phyloP scores from a whole-genome alignment of 768 basidiomycete species.

The Amylocystis lapponica region DNA sequence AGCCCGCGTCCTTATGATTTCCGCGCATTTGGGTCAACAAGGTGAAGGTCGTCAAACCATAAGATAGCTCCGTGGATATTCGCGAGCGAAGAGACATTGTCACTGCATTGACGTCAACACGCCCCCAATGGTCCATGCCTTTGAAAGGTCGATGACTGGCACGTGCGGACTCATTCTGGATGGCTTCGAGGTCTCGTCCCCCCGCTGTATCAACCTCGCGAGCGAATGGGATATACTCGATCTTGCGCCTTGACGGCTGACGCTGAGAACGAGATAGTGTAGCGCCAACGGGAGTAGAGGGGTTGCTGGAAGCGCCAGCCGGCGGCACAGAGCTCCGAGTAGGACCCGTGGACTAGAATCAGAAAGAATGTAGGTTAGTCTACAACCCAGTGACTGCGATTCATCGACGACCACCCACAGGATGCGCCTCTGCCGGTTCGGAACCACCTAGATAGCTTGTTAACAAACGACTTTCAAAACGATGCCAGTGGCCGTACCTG shows the following conservation, averaged over 20 bases:
- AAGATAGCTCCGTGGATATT: conserved; percentile 78
- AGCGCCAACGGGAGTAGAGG: conserved; percentile 3
- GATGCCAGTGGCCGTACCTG: conserved; percentile 46
- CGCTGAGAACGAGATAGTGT: no score
- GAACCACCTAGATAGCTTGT: conserved; percentile 13
- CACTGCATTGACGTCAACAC: conserved; percentile 86
- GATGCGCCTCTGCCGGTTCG: conserved; percentile 23
- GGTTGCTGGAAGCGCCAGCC: conserved; percentile 5
- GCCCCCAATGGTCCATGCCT: conserved; percentile 81
- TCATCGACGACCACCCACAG: conserved; percentile 13
- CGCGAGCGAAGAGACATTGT: conserved; percentile 90
- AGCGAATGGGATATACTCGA: conserved; percentile 81
- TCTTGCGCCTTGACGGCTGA: conserved; percentile 54
- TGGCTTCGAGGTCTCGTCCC: conserved; percentile 67
- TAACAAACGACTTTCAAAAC: no score
- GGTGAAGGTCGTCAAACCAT: conserved; percentile 82
- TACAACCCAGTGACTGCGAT: neutral
- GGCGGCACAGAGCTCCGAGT: conserved; percentile 18
- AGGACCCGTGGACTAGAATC: conserved; percentile 14
- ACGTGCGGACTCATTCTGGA: conserved; percentile 57
- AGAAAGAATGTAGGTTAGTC: neutral
- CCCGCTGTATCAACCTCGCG: conserved; percentile 73
- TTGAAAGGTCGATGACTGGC: conserved; percentile 53
- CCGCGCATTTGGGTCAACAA: conserved; percentile 76
- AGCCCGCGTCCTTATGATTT: conserved; percentile 49